Conservation (phyloP, 2,329 filamentous ascomycete genomes). For the Fusarium solani-melongenae region DNA sequence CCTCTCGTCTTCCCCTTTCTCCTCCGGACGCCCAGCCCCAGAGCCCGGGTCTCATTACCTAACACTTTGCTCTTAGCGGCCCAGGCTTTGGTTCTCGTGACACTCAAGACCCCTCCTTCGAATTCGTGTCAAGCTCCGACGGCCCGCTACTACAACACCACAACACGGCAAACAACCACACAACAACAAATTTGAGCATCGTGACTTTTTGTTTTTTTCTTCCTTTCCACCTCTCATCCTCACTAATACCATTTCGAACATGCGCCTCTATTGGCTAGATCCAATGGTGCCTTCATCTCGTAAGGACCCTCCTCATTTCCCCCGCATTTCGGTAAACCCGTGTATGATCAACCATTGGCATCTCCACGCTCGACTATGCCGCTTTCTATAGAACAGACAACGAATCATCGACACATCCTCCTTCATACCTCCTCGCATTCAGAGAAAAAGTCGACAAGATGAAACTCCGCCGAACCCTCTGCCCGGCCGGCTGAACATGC, state of each 20-base stretch:
- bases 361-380: constrained; percentile 10
- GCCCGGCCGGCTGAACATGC: constrained; percentile 9
- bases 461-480: neutral
- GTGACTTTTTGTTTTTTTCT: constrained; percentile 35
- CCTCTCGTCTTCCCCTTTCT: constrained; percentile 29
- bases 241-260: constrained; percentile 21
- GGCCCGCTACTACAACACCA: constrained; percentile 6
- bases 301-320: constrained; percentile 24
- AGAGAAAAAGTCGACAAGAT: constrained; percentile 9
- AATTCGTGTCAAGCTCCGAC: constrained; percentile 24
- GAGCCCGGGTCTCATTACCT: constrained; percentile 34
- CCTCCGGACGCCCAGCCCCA: constrained; percentile 12
- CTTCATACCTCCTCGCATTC: constrained; percentile 5
- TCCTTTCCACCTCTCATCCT: constrained; percentile 13
- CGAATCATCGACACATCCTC: constrained; percentile 5
- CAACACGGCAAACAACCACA: constrained; percentile 14
- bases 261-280: constrained; percentile 31
- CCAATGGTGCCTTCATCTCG: constrained; percentile 19
- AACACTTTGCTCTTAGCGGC: constrained; percentile 41
- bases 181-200: constrained; percentile 32
- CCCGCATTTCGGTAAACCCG: constrained; percentile 32
- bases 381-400: constrained; percentile 28
- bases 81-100: constrained; percentile 29
- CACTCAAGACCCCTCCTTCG: constrained; percentile 22
- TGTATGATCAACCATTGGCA: constrained; percentile 6